Evolutionary conservation across 208 protist species (phyloP).

Genomic region (Crithidia thermophila): DNA sequence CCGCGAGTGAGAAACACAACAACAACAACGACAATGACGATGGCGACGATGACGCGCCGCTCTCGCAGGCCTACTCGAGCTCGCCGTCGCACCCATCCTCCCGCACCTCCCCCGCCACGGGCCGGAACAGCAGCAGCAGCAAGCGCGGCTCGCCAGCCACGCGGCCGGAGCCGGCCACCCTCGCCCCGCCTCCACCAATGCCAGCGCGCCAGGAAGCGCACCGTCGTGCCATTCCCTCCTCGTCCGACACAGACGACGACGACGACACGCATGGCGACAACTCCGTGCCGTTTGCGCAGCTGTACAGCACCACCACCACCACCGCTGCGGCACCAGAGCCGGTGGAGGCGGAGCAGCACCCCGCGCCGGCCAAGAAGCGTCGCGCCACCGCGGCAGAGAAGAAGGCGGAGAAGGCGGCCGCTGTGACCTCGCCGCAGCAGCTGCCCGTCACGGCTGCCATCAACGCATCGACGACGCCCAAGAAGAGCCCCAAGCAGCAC

Average conservation of each 20-base stretch:
- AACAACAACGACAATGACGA: too few relatives aligned
- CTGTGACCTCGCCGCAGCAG: not conserved
- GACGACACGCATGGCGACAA: constrained; percentile 4
- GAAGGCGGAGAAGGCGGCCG: not conserved
- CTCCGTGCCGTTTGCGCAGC: constrained; percentile 15
- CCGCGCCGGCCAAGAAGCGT: constrained; percentile 17
- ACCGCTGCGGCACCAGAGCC: not conserved
- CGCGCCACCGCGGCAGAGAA: constrained; percentile 23
- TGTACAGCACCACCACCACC: constrained; percentile 2
- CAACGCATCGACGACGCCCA: not conserved
- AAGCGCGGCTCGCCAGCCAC: constrained; percentile 6
- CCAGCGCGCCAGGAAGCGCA: constrained; percentile 1
- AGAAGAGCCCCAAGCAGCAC: constrained; percentile 15
- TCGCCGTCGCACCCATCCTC: constrained; percentile 6
- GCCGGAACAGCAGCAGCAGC: constrained; percentile 11
- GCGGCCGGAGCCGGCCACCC: not conserved
- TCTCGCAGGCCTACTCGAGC: constrained; percentile 7
- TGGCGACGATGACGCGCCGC: constrained; percentile 15
- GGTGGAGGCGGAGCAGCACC: not conserved
- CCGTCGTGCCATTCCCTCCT: constrained; percentile 4
- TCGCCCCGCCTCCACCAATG: not conserved
- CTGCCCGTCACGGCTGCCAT: not conserved
- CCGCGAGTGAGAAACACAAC: too few relatives aligned
- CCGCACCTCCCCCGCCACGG: constrained; percentile 2
- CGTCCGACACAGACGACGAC: not conserved